phyloP scores from a whole-genome alignment of 768 basidiomycete species.

The Scleroderma citrinum region DNA sequence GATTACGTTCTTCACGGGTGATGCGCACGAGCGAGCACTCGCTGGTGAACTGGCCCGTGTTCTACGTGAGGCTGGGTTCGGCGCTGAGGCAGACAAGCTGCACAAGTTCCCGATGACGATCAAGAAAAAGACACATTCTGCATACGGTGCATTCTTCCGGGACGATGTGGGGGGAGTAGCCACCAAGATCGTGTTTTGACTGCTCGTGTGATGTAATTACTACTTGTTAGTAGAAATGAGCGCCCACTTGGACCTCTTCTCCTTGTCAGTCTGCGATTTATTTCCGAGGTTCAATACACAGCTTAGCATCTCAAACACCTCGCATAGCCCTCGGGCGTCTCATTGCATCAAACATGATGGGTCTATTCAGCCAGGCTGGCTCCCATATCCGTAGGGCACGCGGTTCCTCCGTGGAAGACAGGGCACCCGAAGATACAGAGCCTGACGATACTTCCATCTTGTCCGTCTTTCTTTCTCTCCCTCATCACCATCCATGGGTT shows the following conservation, averaged over 20 bases:
- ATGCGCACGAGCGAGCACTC: slow-evolving; percentile 74
- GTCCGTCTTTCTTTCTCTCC: slow-evolving; percentile 45
- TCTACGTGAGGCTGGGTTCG: slow-evolving; percentile 80
- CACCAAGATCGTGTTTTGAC: slow-evolving; percentile 73
- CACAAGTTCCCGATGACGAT: slow-evolving; percentile 93
- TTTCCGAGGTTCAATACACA: not conserved
- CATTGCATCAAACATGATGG: slow-evolving; percentile 52
- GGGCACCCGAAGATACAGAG: slow-evolving; percentile 74
- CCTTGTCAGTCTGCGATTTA: not conserved
- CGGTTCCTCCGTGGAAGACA: slow-evolving; percentile 59
- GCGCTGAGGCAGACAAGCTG: slow-evolving; percentile 55
- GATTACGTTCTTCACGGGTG: slow-evolving; percentile 96
- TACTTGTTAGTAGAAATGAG: not conserved
- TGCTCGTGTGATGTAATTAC: not conserved
- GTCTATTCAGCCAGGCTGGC: slow-evolving; percentile 67
- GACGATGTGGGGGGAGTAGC: slow-evolving; percentile 55
- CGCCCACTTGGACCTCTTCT: not conserved
- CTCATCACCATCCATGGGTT: slow-evolving; percentile 21
- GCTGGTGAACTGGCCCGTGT: slow-evolving; percentile 94
- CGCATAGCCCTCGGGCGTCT: not conserved
- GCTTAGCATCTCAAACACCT: not conserved
- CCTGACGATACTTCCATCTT: slow-evolving; percentile 88
- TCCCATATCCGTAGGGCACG: slow-evolving; percentile 64
- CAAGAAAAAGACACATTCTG: slow-evolving; percentile 91
- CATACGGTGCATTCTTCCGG: slow-evolving; percentile 82